phyloP scores from a whole-genome alignment of 306 rosid species.

The Gleditsia sinensis region DNA sequence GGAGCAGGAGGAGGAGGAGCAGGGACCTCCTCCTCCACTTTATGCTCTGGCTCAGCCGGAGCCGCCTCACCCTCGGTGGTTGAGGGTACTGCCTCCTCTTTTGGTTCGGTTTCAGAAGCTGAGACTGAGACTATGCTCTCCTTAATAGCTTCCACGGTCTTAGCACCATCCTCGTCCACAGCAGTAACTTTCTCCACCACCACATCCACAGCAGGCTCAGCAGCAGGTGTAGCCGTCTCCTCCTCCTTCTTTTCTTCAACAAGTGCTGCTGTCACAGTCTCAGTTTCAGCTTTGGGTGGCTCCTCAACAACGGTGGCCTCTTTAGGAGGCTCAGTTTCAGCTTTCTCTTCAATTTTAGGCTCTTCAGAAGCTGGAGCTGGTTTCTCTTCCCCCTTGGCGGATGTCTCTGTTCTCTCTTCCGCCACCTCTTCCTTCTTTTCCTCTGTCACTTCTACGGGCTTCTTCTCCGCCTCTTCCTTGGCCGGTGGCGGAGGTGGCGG shows the following conservation, averaged over 20 bases:
- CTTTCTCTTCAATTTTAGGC: conserved; percentile 15
- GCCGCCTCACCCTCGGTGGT: background rate
- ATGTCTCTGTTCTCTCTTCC: background rate
- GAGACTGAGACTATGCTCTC: conserved; percentile 57
- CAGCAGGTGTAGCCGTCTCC: background rate
- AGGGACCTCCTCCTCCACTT: conserved; percentile 18
- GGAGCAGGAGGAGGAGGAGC: conserved; percentile 37
- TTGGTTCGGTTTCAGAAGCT: background rate
- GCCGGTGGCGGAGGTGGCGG: conserved; percentile 41
- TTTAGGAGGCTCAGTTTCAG: conserved; percentile 13
- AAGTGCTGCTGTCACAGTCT: background rate
- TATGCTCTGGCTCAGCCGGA: conserved; percentile 25
- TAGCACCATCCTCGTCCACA: conserved; percentile 62
- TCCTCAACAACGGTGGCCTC: background rate
- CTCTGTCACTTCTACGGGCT: background rate
- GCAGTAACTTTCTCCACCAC: conserved; percentile 41
- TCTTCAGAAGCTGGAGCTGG: conserved; percentile 24
- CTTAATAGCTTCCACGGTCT: conserved; percentile 72
- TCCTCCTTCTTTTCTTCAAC: conserved; percentile 38
- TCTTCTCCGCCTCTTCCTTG: conserved; percentile 47
- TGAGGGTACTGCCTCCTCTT: conserved; percentile 27
- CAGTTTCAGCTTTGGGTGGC: conserved; percentile 31
- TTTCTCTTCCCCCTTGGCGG: background rate
- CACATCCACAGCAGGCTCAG: conserved; percentile 12
- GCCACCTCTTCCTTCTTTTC: conserved; percentile 5